Base-by-base conservation (phyloP, 2,329 filamentous ascomycete genomes). In the Diaporthe caulivora region DNA sequence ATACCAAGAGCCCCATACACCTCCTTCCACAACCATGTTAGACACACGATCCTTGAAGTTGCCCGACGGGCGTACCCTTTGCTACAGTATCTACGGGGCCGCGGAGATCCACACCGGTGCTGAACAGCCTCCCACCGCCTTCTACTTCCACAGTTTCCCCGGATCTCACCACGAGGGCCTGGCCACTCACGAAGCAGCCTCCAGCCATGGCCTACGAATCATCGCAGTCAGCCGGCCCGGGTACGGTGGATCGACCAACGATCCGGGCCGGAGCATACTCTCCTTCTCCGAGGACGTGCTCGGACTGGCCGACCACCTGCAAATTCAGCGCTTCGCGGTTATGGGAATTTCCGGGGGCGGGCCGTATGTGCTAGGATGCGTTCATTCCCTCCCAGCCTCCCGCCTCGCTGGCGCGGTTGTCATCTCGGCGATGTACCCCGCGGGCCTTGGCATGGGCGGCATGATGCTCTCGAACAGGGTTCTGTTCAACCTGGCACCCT, bases 71-170 rank as follows among this genome's bases (percentile, higher is more conserved):
- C 78, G 80, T 13, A 78, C 69, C 11, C 74, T 82, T n/a, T 77
- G 76, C 37, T 82, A 79, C 58, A 78, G 77, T 42, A 73, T 77
- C 37, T 82, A 79, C 74, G 81, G 57, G 37, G 17, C 10, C 55
- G 15, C 55, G 7, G 21, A 40, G 55, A 24, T n/a, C 31, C 18
- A 80, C 34, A 18, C 26, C 15, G 72, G 71, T 24, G 71, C 70
- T n/a, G 71, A 72, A 24, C 70, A 77, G 4, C 44, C 70, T 29
- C 72, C 71, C 6, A 76, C 76, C 2, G 64, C 78, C 44, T 77
- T 82, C 74, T 80, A 79, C 74, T 78, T 79, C 74, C 80, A 82
- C 72, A 80, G 80, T 47, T 79, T 77, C 57, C 81, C 80, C 10
- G 77, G 76, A n/a, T 79, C 78, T 18, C 80, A 78, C 55, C 67